Evolutionary conservation across 306 rosid species (phyloP).

Genomic region (Gleditsia sinensis): DNA sequence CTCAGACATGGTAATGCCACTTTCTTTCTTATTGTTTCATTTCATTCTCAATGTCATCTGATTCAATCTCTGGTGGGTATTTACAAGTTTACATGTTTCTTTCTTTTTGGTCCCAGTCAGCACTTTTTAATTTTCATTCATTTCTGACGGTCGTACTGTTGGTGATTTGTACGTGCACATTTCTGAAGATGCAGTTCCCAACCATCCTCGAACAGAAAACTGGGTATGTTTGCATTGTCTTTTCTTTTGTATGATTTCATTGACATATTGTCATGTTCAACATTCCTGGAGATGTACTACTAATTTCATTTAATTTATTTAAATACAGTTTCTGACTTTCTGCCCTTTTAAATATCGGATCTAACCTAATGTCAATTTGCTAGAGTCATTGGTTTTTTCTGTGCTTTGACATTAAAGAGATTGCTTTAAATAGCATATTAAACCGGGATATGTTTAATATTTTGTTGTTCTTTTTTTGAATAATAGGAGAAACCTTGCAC

Average conservation of each 20-base stretch:
- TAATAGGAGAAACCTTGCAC: not conserved
- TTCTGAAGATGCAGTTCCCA: slow-evolving; percentile 83
- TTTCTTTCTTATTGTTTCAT: not conserved
- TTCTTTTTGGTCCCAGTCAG: slow-evolving; percentile 53
- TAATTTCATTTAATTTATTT: not conserved
- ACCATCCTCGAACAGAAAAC: slow-evolving; percentile 73
- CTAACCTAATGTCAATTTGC: not conserved
- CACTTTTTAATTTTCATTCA: slow-evolving; percentile 83
- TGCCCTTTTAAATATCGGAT: not conserved
- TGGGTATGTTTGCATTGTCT: slow-evolving; percentile 46
- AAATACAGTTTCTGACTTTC: not conserved
- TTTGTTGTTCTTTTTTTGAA: no score
- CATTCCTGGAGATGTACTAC: not conserved
- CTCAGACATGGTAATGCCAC: slow-evolving; percentile 42
- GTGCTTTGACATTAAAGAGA: not conserved
- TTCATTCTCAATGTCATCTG: not conserved
- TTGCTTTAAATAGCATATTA: not conserved
- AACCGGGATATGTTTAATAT: not conserved
- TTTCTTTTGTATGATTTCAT: not conserved
- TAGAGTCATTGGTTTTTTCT: not conserved
- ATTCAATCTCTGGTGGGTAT: not conserved
- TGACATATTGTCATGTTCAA: not conserved
- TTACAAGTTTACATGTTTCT: not conserved
- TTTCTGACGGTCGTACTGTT: slow-evolving; percentile 78
- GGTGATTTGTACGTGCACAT: slow-evolving; percentile 80